These are phyloP conservation scores for Aspergillus thermomutatus DNA, from an alignment of 2,329 filamentous ascomycete species.

Conservation along the genomic window DNA sequence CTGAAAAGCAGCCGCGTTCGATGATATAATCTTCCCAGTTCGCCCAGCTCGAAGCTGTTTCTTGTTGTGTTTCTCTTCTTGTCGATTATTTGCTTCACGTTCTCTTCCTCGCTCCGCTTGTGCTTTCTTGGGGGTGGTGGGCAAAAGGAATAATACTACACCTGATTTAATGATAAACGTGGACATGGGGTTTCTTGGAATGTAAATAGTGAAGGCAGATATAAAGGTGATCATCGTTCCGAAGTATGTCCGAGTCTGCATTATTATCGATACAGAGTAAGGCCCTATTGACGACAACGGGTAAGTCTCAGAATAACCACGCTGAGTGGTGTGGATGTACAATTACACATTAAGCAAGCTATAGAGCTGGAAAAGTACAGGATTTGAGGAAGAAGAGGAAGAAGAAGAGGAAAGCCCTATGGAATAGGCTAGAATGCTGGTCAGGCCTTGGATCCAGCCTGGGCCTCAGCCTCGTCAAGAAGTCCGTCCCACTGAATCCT, in stretches of 20 bases:
- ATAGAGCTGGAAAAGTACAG: neutral
- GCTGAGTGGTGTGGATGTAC: neutral
- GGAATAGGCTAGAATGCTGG: neutral
- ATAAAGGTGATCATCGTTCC: neutral
- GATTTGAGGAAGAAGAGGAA: neutral
- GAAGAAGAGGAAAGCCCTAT: no score
- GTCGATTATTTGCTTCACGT: conserved; percentile 8
- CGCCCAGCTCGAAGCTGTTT: conserved; percentile 6
- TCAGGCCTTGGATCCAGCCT: neutral
- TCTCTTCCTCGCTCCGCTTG: conserved; percentile 13
- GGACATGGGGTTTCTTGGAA: conserved; percentile 27
- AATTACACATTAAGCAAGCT: neutral
- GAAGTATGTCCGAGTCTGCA: neutral
- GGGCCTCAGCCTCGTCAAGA: conserved; percentile 32
- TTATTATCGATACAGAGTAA: neutral
- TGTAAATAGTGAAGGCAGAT: conserved; percentile 27
- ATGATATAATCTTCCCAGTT: neutral
- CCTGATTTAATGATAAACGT: conserved; percentile 35
- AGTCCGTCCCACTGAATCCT: conserved; percentile 38
- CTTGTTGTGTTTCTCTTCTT: conserved; percentile 9
- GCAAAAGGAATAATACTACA: conserved; percentile 25
- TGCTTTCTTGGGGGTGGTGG: conserved; percentile 18
- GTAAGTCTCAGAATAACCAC: neutral
- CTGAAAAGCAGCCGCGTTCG: neutral
- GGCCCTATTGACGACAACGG: neutral